Conservation (phyloP, 768 basidiomycete species). For the Tephrocybe sp. region DNA sequence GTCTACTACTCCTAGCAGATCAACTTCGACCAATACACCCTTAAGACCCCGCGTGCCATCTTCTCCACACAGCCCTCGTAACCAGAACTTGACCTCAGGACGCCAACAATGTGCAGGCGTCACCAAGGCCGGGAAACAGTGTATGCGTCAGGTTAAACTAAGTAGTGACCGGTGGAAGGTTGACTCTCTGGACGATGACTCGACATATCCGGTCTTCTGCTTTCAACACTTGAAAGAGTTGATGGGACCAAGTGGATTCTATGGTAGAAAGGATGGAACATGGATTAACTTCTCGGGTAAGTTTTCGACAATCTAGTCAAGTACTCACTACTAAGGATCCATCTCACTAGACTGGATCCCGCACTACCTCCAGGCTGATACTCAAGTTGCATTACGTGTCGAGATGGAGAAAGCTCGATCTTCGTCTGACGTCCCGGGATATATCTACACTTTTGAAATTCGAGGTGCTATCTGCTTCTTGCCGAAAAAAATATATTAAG, state of each 20-base stretch:
- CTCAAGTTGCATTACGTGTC: constrained; percentile 51
- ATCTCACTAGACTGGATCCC: constrained; percentile 66
- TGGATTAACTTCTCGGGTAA: constrained; percentile 63
- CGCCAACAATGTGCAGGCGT: constrained; percentile 64
- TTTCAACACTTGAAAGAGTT: constrained; percentile 63
- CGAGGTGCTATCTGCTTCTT: constrained; percentile 46
- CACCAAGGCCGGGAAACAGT: constrained; percentile 66
- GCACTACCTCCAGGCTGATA: constrained; percentile 56
- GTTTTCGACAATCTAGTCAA: background rate
- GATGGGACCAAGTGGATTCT: constrained; percentile 54
- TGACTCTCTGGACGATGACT: constrained; percentile 25
- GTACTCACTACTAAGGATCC: background rate
- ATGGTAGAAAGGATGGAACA: constrained; percentile 45
- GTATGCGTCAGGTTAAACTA: constrained; percentile 57
- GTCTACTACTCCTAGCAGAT: constrained; percentile 16
- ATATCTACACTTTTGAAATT: constrained; percentile 84
- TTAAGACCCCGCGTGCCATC: constrained; percentile 22
- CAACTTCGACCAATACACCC: constrained; percentile 14
- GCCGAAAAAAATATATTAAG: background rate
- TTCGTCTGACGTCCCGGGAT: constrained; percentile 62
- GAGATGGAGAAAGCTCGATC: constrained; percentile 53
- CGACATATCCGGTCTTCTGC: constrained; percentile 52
- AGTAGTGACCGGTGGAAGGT: constrained; percentile 27
- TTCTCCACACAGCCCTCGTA: constrained; percentile 18
- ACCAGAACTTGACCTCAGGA: constrained; percentile 10